Evolutionary conservation across 2,329 filamentous ascomycete genomes (phyloP), one percentile per base, ranked within the genome.

Genomic region (Septoria linicola): DNA sequence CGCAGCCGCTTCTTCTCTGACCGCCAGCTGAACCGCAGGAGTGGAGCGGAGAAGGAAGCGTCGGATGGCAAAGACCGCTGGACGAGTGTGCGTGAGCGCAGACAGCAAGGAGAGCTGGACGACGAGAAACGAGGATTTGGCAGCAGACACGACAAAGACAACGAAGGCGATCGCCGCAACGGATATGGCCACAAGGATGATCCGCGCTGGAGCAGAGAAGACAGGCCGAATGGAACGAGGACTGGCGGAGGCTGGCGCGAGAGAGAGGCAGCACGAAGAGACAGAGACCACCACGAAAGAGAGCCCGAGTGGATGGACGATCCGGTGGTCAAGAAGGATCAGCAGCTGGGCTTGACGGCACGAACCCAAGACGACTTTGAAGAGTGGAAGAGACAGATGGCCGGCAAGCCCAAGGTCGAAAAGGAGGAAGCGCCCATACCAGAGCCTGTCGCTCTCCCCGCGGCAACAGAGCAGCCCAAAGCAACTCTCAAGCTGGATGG

Each of bases 321-420:
- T 1, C 59, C 59, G 3, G 53, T 62, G 80, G 85, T 83, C 13
- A 78, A 76, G 37, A 84, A 86, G 52, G 82, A 54, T 31, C 48
- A 85, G 62, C 74, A 80, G 37, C 41, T 64, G 25, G 51, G 59
- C 23, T 50, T 63, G 42, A 57, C 58, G 21, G 62, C 66, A 4
- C 87, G 89, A 62, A 96, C 90, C 1, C 85, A 89, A 63, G 90
- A 95, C 65, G 91, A 96, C 60, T 95, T 96, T 69, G 86, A 95
- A 72, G 88, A 88, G 60, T 96, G 92, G 83, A 96, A 96, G 78
- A 89, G 95, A 62, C 80, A 80, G 58, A 95, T 95, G 89, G 92
- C 77, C 51, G 44, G 44, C 4, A 76, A 76, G 62, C 76, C 72
- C 40, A 61, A 62, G 30, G 52, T 54, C 6, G 51, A 65, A 30